Evolutionary conservation across 139 green algal species (phyloP).

Genomic region (Marvania coccoides): DNA sequence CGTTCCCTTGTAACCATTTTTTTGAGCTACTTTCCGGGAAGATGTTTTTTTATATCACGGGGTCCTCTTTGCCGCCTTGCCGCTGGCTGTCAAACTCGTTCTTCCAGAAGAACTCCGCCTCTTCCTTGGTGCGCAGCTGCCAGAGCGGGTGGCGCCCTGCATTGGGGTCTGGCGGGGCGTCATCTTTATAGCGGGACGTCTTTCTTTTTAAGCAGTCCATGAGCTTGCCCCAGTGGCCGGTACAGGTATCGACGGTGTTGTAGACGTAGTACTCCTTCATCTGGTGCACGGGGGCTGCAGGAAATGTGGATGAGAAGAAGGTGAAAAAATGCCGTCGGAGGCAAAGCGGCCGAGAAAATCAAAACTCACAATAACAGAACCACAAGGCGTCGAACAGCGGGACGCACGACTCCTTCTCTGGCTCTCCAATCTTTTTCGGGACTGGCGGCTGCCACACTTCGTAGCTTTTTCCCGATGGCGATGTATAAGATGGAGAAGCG

Average conservation of each 20-base stretch:
- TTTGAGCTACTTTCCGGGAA: no score
- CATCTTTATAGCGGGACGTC: conserved; percentile 26
- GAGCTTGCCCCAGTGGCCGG: conserved; percentile 31
- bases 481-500: no score
- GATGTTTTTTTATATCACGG: no score
- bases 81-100: conserved; percentile 25
- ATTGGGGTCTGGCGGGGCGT: not conserved
- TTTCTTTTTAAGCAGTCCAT: conserved; percentile 39
- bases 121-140: conserved; percentile 17
- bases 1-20: no score
- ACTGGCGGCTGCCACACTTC: not conserved
- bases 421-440: not conserved
- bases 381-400: conserved; percentile 43
- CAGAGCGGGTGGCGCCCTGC: conserved; percentile 15
- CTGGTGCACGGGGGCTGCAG: conserved; percentile 45
- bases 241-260: conserved; percentile 42
- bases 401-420: conserved; percentile 14
- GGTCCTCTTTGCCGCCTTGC: no score
- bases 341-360: not conserved
- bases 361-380: conserved; percentile 53
- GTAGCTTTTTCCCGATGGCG: no score
- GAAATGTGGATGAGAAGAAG: not conserved
- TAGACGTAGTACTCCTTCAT: conserved; percentile 43
- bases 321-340: not conserved
- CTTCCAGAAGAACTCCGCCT: conserved; percentile 27